phyloP scores from a whole-genome alignment of 108 stramenopile genomes.

The Mediolabrus comicus region DNA sequence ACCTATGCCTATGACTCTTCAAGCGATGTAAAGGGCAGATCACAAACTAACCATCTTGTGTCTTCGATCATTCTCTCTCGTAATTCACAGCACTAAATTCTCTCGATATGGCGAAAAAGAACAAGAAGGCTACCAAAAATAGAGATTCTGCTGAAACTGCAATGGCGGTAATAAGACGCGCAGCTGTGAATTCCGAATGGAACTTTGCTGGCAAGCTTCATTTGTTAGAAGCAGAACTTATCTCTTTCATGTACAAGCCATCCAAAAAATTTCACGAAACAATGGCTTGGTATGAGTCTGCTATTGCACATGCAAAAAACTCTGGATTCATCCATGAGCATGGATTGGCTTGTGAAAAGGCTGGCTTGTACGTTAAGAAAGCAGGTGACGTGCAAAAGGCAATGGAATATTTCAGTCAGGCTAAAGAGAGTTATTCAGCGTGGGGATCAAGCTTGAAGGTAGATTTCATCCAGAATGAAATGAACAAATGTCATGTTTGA shows the following conservation, averaged over 20 bases:
- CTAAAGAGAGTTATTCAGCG: background rate
- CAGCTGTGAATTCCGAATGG: background rate
- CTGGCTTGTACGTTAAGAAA: background rate
- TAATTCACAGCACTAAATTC: background rate
- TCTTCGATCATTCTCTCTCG: no score
- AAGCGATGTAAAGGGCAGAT: no score
- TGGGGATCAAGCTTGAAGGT: background rate
- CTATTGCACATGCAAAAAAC: background rate
- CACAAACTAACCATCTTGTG: no score
- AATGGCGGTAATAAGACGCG: background rate
- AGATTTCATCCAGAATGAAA: background rate
- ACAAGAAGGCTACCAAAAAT: background rate
- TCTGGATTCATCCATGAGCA: background rate
- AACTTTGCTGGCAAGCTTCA: background rate
- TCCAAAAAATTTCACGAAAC: no score
- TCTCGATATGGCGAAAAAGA: background rate
- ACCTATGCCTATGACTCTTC: no score
- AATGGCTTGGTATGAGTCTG: background rate
- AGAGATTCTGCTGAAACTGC: background rate
- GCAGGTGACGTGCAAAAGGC: background rate
- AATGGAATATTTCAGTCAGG: background rate
- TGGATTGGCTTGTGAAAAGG: background rate
- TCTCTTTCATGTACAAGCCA: no score
- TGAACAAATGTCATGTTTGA: no score
- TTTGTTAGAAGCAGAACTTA: background rate